These are phyloP conservation scores for Nigrospora osmanthi DNA, from an alignment of 2,329 filamentous ascomycete genomes.

Conservation along the genomic window DNA sequence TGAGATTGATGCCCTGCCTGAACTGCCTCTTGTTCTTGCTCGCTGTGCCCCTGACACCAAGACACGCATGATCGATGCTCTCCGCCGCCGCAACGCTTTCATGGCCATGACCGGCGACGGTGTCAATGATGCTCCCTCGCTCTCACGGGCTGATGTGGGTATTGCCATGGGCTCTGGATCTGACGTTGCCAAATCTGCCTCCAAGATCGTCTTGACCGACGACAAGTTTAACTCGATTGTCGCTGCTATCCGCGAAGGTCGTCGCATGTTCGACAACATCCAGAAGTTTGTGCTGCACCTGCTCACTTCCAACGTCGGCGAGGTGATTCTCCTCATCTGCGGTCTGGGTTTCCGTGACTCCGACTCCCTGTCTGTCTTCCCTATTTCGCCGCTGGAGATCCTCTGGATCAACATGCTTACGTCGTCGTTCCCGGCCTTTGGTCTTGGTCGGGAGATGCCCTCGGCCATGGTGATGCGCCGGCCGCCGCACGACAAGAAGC, in stretches of 20 bases:
- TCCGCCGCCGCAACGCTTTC: conserved; percentile 68
- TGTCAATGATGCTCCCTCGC: conserved; percentile 77
- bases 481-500: conserved; percentile 62
- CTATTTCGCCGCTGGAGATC: conserved; percentile 77
- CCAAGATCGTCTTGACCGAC: conserved; percentile 76
- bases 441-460: conserved; percentile 72
- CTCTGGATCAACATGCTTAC: conserved; percentile 95
- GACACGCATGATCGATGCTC: conserved; percentile 82
- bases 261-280: conserved; percentile 82
- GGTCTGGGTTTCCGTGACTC: conserved; percentile 75
- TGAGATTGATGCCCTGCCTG: conserved; percentile 67
- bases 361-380: conserved; percentile 70
- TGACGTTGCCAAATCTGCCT: conserved; percentile 77
- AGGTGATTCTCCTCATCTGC: conserved; percentile 73
- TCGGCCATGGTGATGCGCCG: conserved; percentile 71
- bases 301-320: conserved; percentile 73
- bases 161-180: conserved; percentile 88
- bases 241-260: conserved; percentile 73
- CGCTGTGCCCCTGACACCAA: conserved; percentile 82
- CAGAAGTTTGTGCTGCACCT: conserved; percentile 81
- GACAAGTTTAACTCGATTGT: conserved; percentile 87
- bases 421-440: conserved; percentile 80
- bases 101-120: conserved; percentile 87
- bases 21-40: conserved; percentile 74
- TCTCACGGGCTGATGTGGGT: conserved; percentile 75